Percentiles rank a stretch among this genome's conserved stretches.
Conservation (phyloP, 306 rosid genomes). For the Pyrus pyrifolia region DNA sequence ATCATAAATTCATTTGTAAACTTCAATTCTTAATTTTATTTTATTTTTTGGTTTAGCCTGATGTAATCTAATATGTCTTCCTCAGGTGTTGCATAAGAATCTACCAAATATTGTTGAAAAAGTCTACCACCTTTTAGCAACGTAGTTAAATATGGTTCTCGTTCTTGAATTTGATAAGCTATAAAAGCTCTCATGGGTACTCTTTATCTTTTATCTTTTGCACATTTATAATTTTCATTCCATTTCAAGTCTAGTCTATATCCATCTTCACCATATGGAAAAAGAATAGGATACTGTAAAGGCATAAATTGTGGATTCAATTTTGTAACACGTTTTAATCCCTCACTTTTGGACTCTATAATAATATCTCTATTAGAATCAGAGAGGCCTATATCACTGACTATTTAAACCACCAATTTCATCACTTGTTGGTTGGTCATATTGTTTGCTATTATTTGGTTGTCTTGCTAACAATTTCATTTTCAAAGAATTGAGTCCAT, state of each 20-base stretch:
- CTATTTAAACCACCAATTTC: neutral
- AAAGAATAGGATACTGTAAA: too few relatives aligned
- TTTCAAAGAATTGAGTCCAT: too few relatives aligned
- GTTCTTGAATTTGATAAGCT: neutral
- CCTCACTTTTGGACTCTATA: neutral
- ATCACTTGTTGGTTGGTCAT: too few relatives aligned
- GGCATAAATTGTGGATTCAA: neutral
- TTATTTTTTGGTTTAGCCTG: too few relatives aligned
- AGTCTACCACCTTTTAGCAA: neutral
- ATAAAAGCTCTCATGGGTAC: neutral
- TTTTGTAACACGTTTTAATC: neutral
- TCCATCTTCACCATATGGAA: too few relatives aligned
- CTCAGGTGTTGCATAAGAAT: neutral
- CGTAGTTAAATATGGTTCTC: neutral
- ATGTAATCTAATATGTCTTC: neutral
- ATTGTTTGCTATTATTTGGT: too few relatives aligned
- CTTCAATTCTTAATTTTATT: too few relatives aligned
- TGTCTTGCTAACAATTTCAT: too few relatives aligned
- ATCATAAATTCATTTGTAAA: neutral
- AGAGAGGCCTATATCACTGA: neutral
- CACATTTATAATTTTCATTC: too few relatives aligned
- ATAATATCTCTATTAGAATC: neutral
- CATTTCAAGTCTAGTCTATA: too few relatives aligned
- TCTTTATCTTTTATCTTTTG: too few relatives aligned
- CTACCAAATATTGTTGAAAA: neutral